These are phyloP conservation scores for Phytophthora pistaciae DNA, from an alignment of 352 stramenopile genomes.

Conservation along the genomic window DNA sequence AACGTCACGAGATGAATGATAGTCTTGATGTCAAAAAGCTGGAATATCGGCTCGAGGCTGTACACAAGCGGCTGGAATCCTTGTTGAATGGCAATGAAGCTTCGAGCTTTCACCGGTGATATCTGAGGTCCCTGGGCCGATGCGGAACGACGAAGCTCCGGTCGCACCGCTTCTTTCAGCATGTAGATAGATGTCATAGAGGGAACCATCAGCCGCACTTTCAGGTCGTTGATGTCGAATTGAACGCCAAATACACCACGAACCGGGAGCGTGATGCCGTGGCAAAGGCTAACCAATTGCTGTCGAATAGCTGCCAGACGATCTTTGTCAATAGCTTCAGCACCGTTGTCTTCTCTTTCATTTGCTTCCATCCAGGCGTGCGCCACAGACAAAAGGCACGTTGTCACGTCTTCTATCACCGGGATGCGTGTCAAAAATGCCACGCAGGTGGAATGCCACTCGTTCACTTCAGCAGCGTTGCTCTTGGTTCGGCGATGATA, in stretches of 20 bases:
- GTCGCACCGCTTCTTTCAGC: conserved; percentile 21
- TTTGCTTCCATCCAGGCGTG: conserved; percentile 55
- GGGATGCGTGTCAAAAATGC: conserved; percentile 78
- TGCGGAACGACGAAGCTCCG: conserved; percentile 27
- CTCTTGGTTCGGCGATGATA: conserved; percentile 53
- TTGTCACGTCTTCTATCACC: conserved; percentile 59
- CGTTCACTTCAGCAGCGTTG: conserved; percentile 22
- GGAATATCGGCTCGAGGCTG: conserved; percentile 72
- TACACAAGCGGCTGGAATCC: conserved; percentile 78
- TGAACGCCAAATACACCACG: conserved; percentile 73
- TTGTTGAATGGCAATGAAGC: conserved; percentile 59
- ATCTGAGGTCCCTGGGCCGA: conserved; percentile 26
- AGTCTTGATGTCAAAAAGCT: conserved; percentile 79
- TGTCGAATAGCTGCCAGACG: conserved; percentile 33
- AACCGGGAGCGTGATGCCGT: conserved; percentile 66
- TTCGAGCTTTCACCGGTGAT: conserved; percentile 58
- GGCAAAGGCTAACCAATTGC: conserved; percentile 61
- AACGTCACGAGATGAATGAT: conserved; percentile 74
- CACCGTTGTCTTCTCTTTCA: background rate
- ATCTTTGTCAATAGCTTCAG: background rate
- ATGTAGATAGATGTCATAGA: conserved; percentile 69
- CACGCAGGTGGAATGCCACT: conserved; percentile 78
- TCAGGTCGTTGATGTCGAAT: conserved; percentile 49
- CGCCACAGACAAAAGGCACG: conserved; percentile 66
- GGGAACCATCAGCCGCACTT: conserved; percentile 57